Base-by-base conservation (phyloP, 176 grass and related monocot genomes). In the Lolium rigidum region DNA sequence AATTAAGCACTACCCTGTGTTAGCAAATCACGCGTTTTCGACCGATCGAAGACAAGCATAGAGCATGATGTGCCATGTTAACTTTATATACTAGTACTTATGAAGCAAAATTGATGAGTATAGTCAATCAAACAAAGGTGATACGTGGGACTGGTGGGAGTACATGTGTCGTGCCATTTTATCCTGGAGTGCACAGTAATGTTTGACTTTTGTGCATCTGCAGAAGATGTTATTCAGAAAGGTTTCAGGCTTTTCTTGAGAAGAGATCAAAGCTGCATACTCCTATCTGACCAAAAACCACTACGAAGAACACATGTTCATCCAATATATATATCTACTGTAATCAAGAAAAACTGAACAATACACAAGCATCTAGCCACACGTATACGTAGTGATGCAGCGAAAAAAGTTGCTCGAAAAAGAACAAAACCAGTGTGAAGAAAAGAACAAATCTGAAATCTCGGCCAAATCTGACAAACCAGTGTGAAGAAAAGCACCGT, bases 31-130 rank as follows among this genome's bases (percentile, higher is more conserved):
- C 3, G 71, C 14, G 71, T 16, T 26, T 26, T 28, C 26, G 26
- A 28, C 26, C 26, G 22, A 16, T 10, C 72, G 21, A 9, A 17
- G 72, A 51, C 1, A 17, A 38, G 2, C 59, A 17, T 64, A 10
- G 18, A 50, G 51, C 52, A 14, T 80, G 78, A 80, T 31, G 59
- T 80, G 44, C 39, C 60, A 50, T 43, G 16, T 18, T 48, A 70
- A 55, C 39, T 54, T 28, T 28, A 28, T 28, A 28, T 28, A 28
- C 26, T 28, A n/a, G n/a, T n/a, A 28, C 26, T 28, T 28, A 28
- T 28, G 26, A 28, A 28, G 26, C 26, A 28, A 28, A 28, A 81
- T 3, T 79, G 6, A 14, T 24, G 16, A 22, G 14, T 7, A 18
- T 12, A 17, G 44, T 50, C 24, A 43, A 74, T 74, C 47, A 69